A percentile compares a stretch with the other conserved stretches of the same genome.
Conservation (phyloP, 129 eudicot species). For the Flaveria ramosissima region DNA sequence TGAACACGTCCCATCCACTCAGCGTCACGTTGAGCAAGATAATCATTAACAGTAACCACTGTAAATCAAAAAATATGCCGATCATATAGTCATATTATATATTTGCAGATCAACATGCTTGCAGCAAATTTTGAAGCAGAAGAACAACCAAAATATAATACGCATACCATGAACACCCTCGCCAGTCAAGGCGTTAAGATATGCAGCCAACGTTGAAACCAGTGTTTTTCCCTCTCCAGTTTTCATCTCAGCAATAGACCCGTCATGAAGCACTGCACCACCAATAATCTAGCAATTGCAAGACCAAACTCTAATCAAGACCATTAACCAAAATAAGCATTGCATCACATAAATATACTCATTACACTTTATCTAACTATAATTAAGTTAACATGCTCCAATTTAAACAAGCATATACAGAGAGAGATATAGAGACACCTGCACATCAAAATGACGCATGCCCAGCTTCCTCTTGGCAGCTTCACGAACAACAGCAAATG, state of each 20-base stretch:
- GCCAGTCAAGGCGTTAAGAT: slow-evolving; percentile 92
- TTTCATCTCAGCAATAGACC: slow-evolving; percentile 97
- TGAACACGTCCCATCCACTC: slow-evolving; percentile 99
- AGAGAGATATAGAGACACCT: slow-evolving; percentile 49
- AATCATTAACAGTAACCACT: slow-evolving; percentile 98
- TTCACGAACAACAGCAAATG: slow-evolving; percentile 98
- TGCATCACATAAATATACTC: background rate
- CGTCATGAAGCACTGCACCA: slow-evolving; percentile 98
- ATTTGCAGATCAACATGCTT: slow-evolving; percentile 15
- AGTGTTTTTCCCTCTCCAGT: slow-evolving; percentile 97
- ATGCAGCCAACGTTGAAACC: slow-evolving; percentile 96
- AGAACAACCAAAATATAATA: slow-evolving; percentile 1
- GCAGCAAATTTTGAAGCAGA: background rate
- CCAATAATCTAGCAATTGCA: slow-evolving; percentile 75
- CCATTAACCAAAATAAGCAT: background rate
- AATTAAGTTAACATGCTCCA: slow-evolving; percentile 6
- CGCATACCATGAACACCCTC: slow-evolving; percentile 95
- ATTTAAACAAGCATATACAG: background rate
- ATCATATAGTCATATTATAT: background rate
- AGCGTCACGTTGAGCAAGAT: slow-evolving; percentile 99
- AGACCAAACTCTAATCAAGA: slow-evolving; percentile 16
- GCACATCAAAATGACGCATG: slow-evolving; percentile 99
- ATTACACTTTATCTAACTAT: background rate
- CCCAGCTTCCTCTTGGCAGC: slow-evolving; percentile 99
- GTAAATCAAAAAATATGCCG: slow-evolving; percentile 26